A percentile compares a stretch with the other conserved stretches of the same genome.
Evolutionary conservation across 2,329 filamentous ascomycete species (phyloP).

Genomic region (Pseudopithomyces chartarum): DNA sequence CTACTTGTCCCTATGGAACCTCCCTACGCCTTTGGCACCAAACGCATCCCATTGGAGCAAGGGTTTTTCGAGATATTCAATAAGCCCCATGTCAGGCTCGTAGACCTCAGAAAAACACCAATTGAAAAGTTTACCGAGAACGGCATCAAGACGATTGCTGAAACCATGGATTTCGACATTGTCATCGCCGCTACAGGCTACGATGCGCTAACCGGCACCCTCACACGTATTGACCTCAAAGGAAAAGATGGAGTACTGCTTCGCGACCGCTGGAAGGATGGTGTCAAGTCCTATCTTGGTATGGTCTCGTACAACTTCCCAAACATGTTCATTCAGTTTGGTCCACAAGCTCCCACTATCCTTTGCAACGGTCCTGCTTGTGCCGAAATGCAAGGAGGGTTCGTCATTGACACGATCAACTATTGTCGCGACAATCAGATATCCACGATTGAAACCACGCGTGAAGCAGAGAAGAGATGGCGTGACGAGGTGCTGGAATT

Average conservation of each 20-base stretch:
- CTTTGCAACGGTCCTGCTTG: conserved; percentile 50
- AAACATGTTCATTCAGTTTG: conserved; percentile 29
- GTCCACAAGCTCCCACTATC: background rate
- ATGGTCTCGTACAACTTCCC: conserved; percentile 33
- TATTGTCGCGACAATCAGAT: conserved; percentile 54
- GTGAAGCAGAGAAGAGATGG: conserved; percentile 55
- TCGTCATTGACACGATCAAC: conserved; percentile 58
- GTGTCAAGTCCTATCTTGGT: conserved; percentile 33
- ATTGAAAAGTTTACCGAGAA: conserved; percentile 39
- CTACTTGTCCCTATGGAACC: conserved; percentile 43
- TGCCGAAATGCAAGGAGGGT: conserved; percentile 62
- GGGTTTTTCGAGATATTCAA: conserved; percentile 50
- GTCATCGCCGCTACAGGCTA: conserved; percentile 50
- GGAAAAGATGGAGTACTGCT: conserved; percentile 19
- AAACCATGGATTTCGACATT: conserved; percentile 44
- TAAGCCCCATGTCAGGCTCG: conserved; percentile 43
- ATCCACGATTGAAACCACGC: conserved; percentile 57
- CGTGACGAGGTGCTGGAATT: conserved; percentile 56
- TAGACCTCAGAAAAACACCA: conserved; percentile 45
- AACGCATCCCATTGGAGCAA: conserved; percentile 49
- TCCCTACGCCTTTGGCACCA: conserved; percentile 41
- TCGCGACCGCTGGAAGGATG: conserved; percentile 23
- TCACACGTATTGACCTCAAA: conserved; percentile 24
- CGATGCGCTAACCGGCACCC: conserved; percentile 46
- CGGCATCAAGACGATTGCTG: conserved; percentile 47